These are phyloP conservation scores for Penicillium parvum DNA, from an alignment of 495 filamentous ascomycete species.

Conservation along the genomic window DNA sequence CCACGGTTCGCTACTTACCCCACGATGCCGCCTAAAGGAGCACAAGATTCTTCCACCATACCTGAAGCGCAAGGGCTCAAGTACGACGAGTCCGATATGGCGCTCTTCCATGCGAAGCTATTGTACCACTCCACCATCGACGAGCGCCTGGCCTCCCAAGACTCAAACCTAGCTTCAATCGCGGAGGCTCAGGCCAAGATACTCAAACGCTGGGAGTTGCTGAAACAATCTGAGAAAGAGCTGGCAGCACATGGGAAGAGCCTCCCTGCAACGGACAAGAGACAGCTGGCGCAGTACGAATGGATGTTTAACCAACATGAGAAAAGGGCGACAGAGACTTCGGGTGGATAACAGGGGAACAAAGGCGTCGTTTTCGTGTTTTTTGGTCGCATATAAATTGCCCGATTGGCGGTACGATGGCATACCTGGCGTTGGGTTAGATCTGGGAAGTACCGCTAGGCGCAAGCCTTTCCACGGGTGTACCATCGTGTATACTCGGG, in stretches of 20 bases:
- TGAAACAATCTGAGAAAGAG: conserved; percentile 36
- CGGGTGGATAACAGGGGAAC: conserved; percentile 2
- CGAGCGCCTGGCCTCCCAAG: conserved; percentile 31
- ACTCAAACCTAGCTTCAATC: conserved; percentile 36
- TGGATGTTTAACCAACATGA: conserved; percentile 39
- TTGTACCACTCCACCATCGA: conserved; percentile 39
- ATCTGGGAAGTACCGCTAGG: conserved; percentile 4
- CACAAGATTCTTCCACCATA: conserved; percentile 22
- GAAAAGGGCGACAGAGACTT: conserved; percentile 27
- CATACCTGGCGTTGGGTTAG: conserved; percentile 35
- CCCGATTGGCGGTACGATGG: conserved; percentile 7
- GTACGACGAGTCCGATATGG: conserved; percentile 44
- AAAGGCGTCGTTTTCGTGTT: conserved; percentile 12
- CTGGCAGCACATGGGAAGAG: conserved; percentile 31
- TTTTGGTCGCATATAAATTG: conserved; percentile 2
- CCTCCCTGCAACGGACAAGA: conserved; percentile 31
- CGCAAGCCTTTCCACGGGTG: conserved; percentile 1
- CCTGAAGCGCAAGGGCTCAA: conserved; percentile 38
- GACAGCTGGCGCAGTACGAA: conserved; percentile 35
- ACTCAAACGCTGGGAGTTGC: conserved; percentile 38
- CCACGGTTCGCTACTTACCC: not conserved
- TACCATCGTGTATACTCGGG: not conserved
- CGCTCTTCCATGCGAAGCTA: conserved; percentile 37
- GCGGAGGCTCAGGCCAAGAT: conserved; percentile 35
- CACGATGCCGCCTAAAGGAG: conserved; percentile 27